A percentile compares a stretch with the other conserved stretches of the same genome.
Conservation (phyloP, 257 asterid species). For the Solanum arcanum region DNA sequence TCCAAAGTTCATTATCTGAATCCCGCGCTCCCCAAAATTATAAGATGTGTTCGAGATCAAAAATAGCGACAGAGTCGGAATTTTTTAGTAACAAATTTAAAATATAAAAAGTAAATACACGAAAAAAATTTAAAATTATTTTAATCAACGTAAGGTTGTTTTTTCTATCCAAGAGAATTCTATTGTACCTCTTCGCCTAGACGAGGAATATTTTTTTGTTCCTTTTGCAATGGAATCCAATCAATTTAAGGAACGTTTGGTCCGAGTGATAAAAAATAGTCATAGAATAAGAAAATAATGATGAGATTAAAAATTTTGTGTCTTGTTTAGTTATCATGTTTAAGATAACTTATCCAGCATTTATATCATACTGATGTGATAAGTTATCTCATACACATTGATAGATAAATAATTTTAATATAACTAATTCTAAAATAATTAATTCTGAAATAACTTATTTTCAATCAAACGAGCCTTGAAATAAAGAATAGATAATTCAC, state of each 20-base stretch:
- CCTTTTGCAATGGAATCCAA: background rate
- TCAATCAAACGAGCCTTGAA: no score
- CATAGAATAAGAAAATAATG: no score
- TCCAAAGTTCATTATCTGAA: background rate
- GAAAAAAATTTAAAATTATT: rapidly evolving
- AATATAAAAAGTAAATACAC: background rate
- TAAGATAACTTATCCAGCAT: no score
- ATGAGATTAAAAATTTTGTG: no score
- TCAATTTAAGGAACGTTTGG: no score
- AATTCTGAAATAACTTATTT: no score
- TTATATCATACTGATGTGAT: no score
- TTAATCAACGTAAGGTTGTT: background rate
- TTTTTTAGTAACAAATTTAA: rapidly evolving
- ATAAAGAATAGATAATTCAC: background rate
- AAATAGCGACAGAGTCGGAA: rapidly evolving
- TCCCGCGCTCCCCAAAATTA: background rate
- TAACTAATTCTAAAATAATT: no score
- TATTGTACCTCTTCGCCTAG: background rate
- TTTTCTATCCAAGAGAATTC: background rate
- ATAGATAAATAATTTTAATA: no score
- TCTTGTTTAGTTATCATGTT: no score
- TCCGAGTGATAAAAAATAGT: no score
- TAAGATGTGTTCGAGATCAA: background rate
- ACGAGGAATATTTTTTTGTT: background rate
- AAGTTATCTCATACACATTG: no score